These are phyloP conservation scores for Debaryomyces nepalensis DNA, from an alignment of 1,139 yeast species.

Conservation along the genomic window DNA sequence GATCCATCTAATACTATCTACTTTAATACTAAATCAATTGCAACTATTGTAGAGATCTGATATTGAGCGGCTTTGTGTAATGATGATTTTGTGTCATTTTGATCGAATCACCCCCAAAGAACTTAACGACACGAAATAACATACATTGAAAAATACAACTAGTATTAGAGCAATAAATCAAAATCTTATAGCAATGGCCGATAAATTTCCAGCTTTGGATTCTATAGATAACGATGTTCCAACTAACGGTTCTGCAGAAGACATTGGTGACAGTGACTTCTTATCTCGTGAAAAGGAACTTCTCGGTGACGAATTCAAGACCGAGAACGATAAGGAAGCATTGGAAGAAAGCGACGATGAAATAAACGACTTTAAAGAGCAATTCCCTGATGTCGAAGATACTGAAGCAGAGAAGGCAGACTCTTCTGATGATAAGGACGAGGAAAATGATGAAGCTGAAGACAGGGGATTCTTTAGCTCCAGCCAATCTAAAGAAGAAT, in stretches of 20 bases:
- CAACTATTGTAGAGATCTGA: background rate
- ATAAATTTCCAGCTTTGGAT: slow-evolving; percentile 85
- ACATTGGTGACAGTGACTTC: slow-evolving; percentile 57
- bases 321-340: slow-evolving; percentile 65
- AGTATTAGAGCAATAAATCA: slow-evolving; percentile 4
- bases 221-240: slow-evolving; percentile 45
- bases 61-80: slow-evolving; percentile 7
- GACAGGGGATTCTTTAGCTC: slow-evolving; percentile 21
- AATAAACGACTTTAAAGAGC: slow-evolving; percentile 66
- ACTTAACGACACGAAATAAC: slow-evolving; percentile 9
- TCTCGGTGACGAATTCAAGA: slow-evolving; percentile 79
- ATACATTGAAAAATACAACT: background rate
- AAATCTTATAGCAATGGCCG: slow-evolving; percentile 58
- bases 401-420: slow-evolving; percentile 21
- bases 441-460: slow-evolving; percentile 30
- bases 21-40: background rate
- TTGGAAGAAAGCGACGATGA: slow-evolving; percentile 61
- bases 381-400: slow-evolving; percentile 64
- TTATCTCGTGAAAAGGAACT: slow-evolving; percentile 83
- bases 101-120: slow-evolving; percentile 9
- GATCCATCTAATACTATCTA: background rate
- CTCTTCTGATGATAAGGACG: slow-evolving; percentile 16
- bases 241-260: slow-evolving; percentile 33
- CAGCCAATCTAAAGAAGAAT: slow-evolving; percentile 35
- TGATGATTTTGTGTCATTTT: slow-evolving; percentile 6